Base-by-base conservation (phyloP, 2,329 filamentous ascomycete genomes). In the Kalaharituber pfeilii region DNA sequence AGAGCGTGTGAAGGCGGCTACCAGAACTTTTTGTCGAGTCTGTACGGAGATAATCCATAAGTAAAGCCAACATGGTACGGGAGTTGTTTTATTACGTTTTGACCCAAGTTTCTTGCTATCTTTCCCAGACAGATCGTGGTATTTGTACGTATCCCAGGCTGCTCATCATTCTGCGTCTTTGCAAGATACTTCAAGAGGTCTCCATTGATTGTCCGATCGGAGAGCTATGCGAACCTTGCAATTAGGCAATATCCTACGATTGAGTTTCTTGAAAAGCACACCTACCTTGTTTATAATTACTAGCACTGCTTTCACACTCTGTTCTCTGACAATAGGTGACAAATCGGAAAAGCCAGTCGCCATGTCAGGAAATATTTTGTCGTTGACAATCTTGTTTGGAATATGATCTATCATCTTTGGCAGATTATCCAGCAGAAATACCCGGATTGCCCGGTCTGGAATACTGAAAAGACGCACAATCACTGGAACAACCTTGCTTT, bases 41-140 rank as follows among this genome's bases (percentile, higher is more conserved):
- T 84, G 74, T 22, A 45, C 33, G 42, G n/a, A n/a, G 30, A 50
- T 11, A 30, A 7, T 30, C 36, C 22, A n/a, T n/a, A n/a, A n/a
- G n/a, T n/a, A 29, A 13, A 13, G 4, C 33, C 4, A 39, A 39
- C 20, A 3, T 36, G n/a, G 33, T 39, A 2, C 15, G 33, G 13
- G 7, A 1, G 3, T 15, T 4, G 5, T 39, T 6, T 39, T 18
- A 18, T 20, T 68, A 77, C 74, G 60, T 71, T 72, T 1, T 77
- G 73, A 1, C 86, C 86, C 1, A 98, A 73, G 63, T 94, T 84
- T 63, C 86, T 88, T 13, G 91, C 88, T 62, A 98, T 95, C 65
- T 95, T 96, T 22, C 91, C 91, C 0, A 98, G 71, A 66, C 89
- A 96, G 54, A 98, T 98, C 1, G 91, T 98, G 0, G 91, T 98